Base-by-base conservation (phyloP, 176 grass and related monocot species). In the Ampelocalamus luodianensis region DNA sequence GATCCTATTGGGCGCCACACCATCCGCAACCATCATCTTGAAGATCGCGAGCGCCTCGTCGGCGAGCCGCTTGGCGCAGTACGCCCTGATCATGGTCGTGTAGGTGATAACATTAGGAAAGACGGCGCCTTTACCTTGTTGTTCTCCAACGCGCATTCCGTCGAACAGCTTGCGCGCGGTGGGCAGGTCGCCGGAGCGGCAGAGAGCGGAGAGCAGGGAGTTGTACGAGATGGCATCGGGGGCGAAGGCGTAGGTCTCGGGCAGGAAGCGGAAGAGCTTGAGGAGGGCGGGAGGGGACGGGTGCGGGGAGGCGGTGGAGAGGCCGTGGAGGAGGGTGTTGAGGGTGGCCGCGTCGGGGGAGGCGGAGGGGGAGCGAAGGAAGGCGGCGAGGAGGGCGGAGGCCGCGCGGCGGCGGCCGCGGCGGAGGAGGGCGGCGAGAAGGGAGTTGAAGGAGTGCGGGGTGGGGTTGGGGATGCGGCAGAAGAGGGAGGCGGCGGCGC, bases 211-310 rank as follows among this genome's bases (percentile, higher is more conserved):
- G 22, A 97, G 65, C 75, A 94, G 78, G 8, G 92, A 91, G 82
- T 97, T 97, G 77, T 97, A 97, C 18, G 92, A 88, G 87, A 94
- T 72, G 39, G 82, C 62, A 59, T 97, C 88, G 32, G 94, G 94
- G 2, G 83, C 78, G 87, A 88, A 87, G 49, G 84, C 86, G 65
- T 89, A 88, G 43, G 87, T 80, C 6, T 71, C 56, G 6, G 87
- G 88, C 7, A 97, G 80, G 67, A 85, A 83, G 11, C 74, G 80
- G 74, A 92, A 97, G 59, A 90, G 77, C 49, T 26, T 68, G 74
- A 93, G 82, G 63, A 97, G 83, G 2, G 69, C 17, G 77, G 84
- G 68, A 13, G 95, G 69, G 24, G 87, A 86, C 9, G 80, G 53
- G 58, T 83, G 88, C 59, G 77, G 73, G 50, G 90, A 85, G 71